Conservation (phyloP, 345 rosid species). For the Erodium maritimum region DNA sequence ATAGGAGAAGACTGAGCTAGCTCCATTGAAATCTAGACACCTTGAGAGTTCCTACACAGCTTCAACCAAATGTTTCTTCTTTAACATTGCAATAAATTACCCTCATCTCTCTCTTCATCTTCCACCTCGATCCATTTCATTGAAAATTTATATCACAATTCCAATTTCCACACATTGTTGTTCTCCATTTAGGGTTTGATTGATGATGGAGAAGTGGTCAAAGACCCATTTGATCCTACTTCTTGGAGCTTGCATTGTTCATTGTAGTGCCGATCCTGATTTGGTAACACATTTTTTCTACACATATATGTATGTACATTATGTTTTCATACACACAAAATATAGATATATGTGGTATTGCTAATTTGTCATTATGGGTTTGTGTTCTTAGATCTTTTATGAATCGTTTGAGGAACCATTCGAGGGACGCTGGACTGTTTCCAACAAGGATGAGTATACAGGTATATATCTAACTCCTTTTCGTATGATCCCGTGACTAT, state of each 20-base stretch:
- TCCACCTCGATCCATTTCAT: neutral
- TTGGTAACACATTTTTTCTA: neutral
- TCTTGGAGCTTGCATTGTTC: neutral
- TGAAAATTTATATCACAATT: no score
- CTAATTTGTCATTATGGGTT: neutral
- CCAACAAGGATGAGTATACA: constrained; percentile 12
- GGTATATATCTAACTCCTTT: constrained; percentile 4
- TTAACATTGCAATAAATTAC: no score
- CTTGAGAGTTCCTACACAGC: no score
- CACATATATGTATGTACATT: neutral
- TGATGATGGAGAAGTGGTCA: neutral
- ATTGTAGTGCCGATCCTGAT: neutral
- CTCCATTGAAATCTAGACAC: no score
- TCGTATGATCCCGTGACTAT: no score
- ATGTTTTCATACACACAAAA: no score
- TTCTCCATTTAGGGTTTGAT: neutral
- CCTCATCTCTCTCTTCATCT: neutral
- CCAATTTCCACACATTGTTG: neutral
- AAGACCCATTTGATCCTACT: neutral
- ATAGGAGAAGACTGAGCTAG: no score
- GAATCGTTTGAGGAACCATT: constrained; percentile 13
- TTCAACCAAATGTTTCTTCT: no score
- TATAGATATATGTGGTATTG: neutral
- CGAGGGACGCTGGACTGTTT: constrained; percentile 14
- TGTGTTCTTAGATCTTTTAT: constrained; percentile 11